Evolutionary conservation across 495 filamentous ascomycete species (phyloP).

Genomic region (Aspergillus heteromorphus): DNA sequence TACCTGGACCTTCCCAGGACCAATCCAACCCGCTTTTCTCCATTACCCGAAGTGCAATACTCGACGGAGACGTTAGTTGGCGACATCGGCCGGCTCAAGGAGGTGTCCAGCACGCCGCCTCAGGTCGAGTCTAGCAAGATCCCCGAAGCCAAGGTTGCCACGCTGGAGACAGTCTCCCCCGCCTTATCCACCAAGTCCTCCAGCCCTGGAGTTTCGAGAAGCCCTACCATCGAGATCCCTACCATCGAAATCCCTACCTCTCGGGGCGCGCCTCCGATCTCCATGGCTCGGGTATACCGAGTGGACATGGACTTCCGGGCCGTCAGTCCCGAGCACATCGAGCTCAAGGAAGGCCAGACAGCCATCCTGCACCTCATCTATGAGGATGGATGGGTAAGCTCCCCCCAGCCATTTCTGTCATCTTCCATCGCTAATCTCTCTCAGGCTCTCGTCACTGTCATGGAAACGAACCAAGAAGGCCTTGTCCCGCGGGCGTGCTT

Average conservation of each 20-base stretch:
- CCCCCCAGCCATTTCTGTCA: background rate
- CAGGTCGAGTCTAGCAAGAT: background rate
- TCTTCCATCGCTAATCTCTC: background rate
- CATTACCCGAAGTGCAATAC: background rate
- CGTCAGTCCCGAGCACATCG: background rate
- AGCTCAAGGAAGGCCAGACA: background rate
- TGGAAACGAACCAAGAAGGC: background rate
- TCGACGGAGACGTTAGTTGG: background rate
- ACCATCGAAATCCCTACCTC: background rate
- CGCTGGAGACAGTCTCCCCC: background rate
- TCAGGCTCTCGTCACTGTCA: background rate
- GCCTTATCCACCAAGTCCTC: background rate
- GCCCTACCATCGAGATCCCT: background rate
- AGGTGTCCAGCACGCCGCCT: background rate
- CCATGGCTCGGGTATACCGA: background rate
- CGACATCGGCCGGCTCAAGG: background rate
- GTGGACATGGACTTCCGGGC: slow-evolving; percentile 1
- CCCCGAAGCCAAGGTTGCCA: background rate
- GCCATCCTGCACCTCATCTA: background rate
- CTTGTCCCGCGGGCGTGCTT: background rate
- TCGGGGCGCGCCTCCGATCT: background rate
- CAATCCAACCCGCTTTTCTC: background rate
- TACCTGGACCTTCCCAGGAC: background rate
- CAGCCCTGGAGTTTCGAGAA: background rate
- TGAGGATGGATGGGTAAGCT: slow-evolving; percentile 3